phyloP scores from a whole-genome alignment of 192 early-diverging fungal species.

The Podila clonocystis region DNA sequence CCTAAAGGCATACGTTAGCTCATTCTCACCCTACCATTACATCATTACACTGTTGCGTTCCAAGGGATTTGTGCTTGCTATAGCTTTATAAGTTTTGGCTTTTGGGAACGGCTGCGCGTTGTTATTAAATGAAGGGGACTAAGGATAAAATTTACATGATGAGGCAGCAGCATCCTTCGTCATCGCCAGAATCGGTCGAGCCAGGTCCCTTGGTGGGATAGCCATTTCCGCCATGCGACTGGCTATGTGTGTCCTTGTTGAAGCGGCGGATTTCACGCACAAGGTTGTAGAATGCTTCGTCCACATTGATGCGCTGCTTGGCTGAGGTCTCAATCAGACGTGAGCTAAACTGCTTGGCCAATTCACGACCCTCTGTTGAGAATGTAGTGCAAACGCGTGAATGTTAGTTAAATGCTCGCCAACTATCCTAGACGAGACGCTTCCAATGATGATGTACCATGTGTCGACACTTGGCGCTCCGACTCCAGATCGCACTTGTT shows the following conservation, averaged over 20 bases:
- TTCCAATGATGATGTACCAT: slow-evolving; percentile 37
- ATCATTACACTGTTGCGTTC: too few relatives aligned
- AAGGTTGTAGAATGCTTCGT: slow-evolving; percentile 86
- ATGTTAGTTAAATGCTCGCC: neutral
- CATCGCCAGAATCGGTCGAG: slow-evolving; percentile 6
- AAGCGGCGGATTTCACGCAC: slow-evolving; percentile 83
- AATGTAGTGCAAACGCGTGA: neutral
- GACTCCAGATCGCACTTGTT: slow-evolving; percentile 89
- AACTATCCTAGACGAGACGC: too few relatives aligned
- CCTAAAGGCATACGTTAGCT: too few relatives aligned
- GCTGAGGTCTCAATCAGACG: slow-evolving; percentile 88
- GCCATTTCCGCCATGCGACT: slow-evolving; percentile 4
- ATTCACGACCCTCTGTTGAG: slow-evolving; percentile 75
- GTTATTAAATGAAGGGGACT: too few relatives aligned
- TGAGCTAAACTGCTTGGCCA: slow-evolving; percentile 77
- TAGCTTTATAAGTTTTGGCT: too few relatives aligned
- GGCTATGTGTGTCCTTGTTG: slow-evolving; percentile 68
- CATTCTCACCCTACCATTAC: too few relatives aligned
- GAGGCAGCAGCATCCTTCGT: slow-evolving; percentile 64
- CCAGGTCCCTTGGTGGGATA: slow-evolving; percentile 43
- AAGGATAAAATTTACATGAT: slow-evolving; percentile 51
- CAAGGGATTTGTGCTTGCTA: too few relatives aligned
- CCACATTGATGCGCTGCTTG: slow-evolving; percentile 86
- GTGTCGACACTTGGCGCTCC: slow-evolving; percentile 81
- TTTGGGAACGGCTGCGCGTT: too few relatives aligned